A percentile compares a stretch with the other conserved stretches of the same genome.
Conservation (phyloP, 805 yeast genomes). For the Spathaspora passalidarum region DNA sequence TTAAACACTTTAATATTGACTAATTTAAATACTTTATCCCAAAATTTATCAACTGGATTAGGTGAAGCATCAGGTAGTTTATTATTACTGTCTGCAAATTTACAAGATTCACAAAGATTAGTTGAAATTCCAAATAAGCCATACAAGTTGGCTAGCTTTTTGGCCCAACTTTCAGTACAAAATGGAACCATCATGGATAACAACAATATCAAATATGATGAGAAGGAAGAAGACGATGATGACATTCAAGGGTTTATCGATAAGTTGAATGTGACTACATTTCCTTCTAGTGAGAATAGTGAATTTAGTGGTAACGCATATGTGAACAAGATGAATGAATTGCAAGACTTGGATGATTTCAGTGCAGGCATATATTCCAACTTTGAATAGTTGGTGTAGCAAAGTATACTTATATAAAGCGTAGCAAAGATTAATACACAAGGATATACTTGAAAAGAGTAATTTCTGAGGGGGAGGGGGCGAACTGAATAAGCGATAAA, state of each 20-base stretch:
- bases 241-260: conserved; percentile 12
- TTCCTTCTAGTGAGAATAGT: conserved; percentile 8
- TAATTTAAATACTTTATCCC: conserved; percentile 33
- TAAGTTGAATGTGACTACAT: conserved; percentile 5
- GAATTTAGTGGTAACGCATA: conserved; percentile 35
- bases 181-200: conserved; percentile 50
- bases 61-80: conserved; percentile 4
- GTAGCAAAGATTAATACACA: too few relatives aligned
- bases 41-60: conserved; percentile 27
- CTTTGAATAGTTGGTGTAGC: conserved; percentile 41
- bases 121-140: conserved; percentile 15
- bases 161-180: conserved; percentile 69
- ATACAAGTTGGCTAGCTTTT: conserved; percentile 61
- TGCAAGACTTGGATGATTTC: conserved; percentile 73
- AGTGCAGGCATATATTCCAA: conserved; percentile 90
- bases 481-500: too few relatives aligned
- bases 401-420: background rate
- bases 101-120: conserved; percentile 14
- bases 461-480: too few relatives aligned
- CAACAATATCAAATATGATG: conserved; percentile 25
- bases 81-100: conserved; percentile 5
- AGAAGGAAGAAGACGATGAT: conserved; percentile 5
- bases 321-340: conserved; percentile 33
- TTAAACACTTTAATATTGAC: conserved; percentile 30
- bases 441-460: too few relatives aligned